phyloP scores from a whole-genome alignment of 192 early-diverging fungal genomes.

The Globomyces pollinis-pini region DNA sequence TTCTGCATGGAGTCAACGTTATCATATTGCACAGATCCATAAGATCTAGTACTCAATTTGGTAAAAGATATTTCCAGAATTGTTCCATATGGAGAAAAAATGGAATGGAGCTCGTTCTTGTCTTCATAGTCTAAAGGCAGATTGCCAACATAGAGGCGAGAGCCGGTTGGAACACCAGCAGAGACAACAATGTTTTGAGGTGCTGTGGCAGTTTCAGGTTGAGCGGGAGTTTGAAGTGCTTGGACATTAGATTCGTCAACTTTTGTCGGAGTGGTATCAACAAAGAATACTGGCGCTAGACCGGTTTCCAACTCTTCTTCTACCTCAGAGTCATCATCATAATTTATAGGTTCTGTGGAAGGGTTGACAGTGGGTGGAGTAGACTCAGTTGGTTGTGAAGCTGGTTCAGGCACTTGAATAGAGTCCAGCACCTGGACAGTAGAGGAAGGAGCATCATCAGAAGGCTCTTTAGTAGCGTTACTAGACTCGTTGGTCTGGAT shows the following conservation, averaged over 20 bases:
- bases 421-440: too few species aligned
- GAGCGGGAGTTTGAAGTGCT: background rate
- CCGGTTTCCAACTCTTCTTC: background rate
- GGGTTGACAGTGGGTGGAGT: too few species aligned
- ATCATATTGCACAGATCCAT: constrained; percentile 51
- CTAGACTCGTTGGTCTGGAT: background rate
- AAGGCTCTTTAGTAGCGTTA: background rate
- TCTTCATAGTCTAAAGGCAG: constrained; percentile 32
- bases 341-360: background rate
- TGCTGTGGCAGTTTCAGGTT: too few species aligned
- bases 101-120: constrained; percentile 35
- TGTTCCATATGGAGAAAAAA: constrained; percentile 49
- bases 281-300: background rate
- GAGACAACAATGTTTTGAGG: background rate
- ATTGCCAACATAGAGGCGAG: constrained; percentile 47
- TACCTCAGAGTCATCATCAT: background rate
- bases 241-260: background rate
- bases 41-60: constrained; percentile 7
- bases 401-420: too few species aligned
- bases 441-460: background rate
- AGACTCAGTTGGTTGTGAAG: too few species aligned
- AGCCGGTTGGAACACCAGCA: constrained; percentile 22
- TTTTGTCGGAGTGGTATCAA: background rate
- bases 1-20: constrained; percentile 24
- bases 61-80: constrained; percentile 46